Conservation (phyloP, 2,329 filamentous ascomycete genomes). For the Colletotrichum sp. region DNA sequence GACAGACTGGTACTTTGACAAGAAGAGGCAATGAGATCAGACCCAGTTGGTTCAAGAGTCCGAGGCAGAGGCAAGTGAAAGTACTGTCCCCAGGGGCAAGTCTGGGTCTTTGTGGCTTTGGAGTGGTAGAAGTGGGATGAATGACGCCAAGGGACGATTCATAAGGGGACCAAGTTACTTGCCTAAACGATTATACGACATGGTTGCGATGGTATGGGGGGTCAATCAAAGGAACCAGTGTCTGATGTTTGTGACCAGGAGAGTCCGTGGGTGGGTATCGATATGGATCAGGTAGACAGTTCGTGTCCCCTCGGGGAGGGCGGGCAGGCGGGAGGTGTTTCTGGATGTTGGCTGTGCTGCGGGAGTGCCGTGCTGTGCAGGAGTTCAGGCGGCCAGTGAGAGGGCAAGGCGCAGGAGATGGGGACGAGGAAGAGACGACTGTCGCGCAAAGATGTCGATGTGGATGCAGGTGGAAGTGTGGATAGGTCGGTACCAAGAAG, state of each 20-base stretch:
- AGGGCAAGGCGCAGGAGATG: neutral
- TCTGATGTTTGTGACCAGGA: conserved; percentile 22
- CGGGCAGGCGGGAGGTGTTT: conserved; percentile 5
- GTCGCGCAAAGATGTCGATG: neutral
- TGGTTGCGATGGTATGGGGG: conserved; percentile 39
- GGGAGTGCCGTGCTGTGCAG: conserved; percentile 17
- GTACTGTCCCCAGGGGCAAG: neutral
- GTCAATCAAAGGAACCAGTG: conserved; percentile 18
- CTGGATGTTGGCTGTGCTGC: conserved; percentile 15
- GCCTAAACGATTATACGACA: conserved; percentile 80
- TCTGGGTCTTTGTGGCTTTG: conserved; percentile 7
- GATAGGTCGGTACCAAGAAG: neutral
- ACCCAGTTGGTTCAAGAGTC: neutral
- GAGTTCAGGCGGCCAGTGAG: neutral
- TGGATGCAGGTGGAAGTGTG: neutral
- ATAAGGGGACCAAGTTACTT: conserved; percentile 44
- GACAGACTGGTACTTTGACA: neutral
- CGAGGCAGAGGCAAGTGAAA: neutral
- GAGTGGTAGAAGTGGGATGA: conserved; percentile 18
- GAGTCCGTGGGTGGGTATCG: conserved; percentile 16
- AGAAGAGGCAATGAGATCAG: neutral
- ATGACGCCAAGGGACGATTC: conserved; percentile 20
- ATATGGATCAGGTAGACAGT: conserved; percentile 17
- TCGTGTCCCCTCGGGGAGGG: conserved; percentile 5
- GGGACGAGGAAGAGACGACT: neutral